Conservation (phyloP, 176 grass and related monocot species). For the Puccinellia tenuiflora region DNA sequence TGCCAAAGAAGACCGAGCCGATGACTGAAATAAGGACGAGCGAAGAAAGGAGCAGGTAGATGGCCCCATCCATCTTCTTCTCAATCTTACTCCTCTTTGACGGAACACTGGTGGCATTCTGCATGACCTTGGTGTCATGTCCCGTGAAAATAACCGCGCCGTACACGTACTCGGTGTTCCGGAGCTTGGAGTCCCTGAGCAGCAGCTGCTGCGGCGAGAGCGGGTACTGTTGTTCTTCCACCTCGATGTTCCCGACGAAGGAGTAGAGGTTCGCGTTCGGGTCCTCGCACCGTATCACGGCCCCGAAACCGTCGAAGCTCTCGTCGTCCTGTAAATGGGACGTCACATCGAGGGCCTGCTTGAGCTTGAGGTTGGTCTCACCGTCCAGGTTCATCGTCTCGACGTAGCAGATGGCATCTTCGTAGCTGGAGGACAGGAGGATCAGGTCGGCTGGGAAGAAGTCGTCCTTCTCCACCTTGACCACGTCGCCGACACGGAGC, state of each 20-base stretch:
- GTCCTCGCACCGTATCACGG: slow-evolving; percentile 69
- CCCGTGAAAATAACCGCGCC: slow-evolving; percentile 77
- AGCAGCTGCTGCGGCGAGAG: slow-evolving; percentile 86
- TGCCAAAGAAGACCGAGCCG: slow-evolving; percentile 70
- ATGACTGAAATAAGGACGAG: slow-evolving; percentile 61
- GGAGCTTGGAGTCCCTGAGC: slow-evolving; percentile 88
- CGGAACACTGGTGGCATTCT: slow-evolving; percentile 67
- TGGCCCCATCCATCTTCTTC: slow-evolving; percentile 71
- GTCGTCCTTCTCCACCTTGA: slow-evolving; percentile 82
- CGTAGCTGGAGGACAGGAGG: slow-evolving; percentile 82
- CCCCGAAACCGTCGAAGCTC: slow-evolving; percentile 9
- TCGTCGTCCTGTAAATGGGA: slow-evolving; percentile 39
- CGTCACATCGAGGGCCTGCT: slow-evolving; percentile 59
- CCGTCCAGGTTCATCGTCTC: slow-evolving; percentile 98
- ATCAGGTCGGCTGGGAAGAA: slow-evolving; percentile 90
- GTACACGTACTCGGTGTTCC: slow-evolving; percentile 81
- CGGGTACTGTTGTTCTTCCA: slow-evolving; percentile 29
- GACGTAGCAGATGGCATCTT: slow-evolving; percentile 83
- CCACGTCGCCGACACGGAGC: slow-evolving; percentile 63
- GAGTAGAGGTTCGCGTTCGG: slow-evolving; percentile 81
- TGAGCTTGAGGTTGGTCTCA: slow-evolving; percentile 94
- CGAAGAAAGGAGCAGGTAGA: slow-evolving; percentile 56
- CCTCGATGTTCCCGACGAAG: slow-evolving; percentile 70
- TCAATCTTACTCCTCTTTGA: slow-evolving; percentile 89
- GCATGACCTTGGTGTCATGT: slow-evolving; percentile 95